phyloP scores from a whole-genome alignment of 495 filamentous ascomycete genomes.

The Aspergillus biplanus region DNA sequence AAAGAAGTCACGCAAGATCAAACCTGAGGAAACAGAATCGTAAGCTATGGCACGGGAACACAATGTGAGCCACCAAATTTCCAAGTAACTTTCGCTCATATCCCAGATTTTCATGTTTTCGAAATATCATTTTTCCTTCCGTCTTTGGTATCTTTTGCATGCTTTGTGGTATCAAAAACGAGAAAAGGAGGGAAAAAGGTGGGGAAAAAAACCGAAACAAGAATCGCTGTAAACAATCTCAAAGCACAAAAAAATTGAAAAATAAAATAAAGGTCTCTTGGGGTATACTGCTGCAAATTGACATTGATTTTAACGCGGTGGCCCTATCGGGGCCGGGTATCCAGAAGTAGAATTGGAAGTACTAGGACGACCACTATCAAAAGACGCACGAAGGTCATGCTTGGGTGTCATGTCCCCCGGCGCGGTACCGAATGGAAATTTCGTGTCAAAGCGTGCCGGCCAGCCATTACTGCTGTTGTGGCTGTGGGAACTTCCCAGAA shows the following conservation, averaged over 20 bases:
- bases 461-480: conserved; percentile 66
- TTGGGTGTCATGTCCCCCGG: conserved; percentile 82
- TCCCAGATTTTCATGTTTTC: conserved; percentile 9
- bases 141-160: conserved; percentile 29
- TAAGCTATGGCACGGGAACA: not conserved
- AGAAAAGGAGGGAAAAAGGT: conserved; percentile 29
- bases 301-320: conserved; percentile 73
- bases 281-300: conserved; percentile 64
- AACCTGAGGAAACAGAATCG: not conserved
- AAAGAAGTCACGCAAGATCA: conserved; percentile 5
- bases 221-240: conserved; percentile 24
- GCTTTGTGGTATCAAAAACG: conserved; percentile 50
- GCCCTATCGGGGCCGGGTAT: conserved; percentile 89
- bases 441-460: conserved; percentile 63
- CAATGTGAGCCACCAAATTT: conserved; percentile 2
- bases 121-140: conserved; percentile 1
- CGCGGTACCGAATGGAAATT: conserved; percentile 68
- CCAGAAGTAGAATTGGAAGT: conserved; percentile 94
- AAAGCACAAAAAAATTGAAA: conserved; percentile 26
- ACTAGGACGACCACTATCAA: conserved; percentile 87
- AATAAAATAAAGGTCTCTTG: conserved; percentile 54
- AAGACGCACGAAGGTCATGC: conserved; percentile 78
- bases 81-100: not conserved
- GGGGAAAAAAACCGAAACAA: conserved; percentile 31
- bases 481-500: conserved; percentile 60